A percentile compares a stretch with the other conserved stretches of the same genome.
These are phyloP conservation scores for Scytalidium lignicola DNA, from an alignment of 2,329 filamentous ascomycete species.

Conservation along the genomic window DNA sequence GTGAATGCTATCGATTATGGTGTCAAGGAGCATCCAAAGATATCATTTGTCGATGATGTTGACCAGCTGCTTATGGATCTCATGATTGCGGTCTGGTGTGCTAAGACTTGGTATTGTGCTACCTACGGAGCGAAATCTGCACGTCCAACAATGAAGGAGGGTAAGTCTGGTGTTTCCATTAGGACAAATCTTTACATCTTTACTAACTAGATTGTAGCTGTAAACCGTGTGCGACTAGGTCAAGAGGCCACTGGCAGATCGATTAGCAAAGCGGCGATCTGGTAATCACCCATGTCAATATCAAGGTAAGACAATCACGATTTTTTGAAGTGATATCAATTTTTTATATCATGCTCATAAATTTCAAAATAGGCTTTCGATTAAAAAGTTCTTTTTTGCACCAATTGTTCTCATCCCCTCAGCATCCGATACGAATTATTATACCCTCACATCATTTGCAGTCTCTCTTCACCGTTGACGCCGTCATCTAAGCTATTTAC, in stretches of 20 bases:
- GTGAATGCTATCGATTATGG: slow-evolving; percentile 1
- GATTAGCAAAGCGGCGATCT: not conserved
- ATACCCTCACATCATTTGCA: no score
- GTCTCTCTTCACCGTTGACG: no score
- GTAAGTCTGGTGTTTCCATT: not conserved
- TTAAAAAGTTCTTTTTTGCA: no score
- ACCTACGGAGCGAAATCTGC: slow-evolving; percentile 4
- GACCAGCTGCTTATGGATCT: slow-evolving; percentile 5
- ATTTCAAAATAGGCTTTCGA: no score
- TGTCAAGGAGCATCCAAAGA: not conserved
- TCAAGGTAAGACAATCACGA: no score
- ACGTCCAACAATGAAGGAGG: not conserved
- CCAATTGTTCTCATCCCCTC: no score
- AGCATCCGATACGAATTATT: no score
- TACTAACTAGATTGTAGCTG: not conserved
- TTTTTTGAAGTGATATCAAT: no score
- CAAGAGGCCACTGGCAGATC: not conserved
- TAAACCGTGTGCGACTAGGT: not conserved
- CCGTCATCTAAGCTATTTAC: no score
- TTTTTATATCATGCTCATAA: no score
- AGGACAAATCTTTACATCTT: not conserved
- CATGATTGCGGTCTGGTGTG: slow-evolving; percentile 12
- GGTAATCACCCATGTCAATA: not conserved
- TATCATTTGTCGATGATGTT: slow-evolving; percentile 6
- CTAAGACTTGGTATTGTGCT: slow-evolving; percentile 7